Percentiles rank a stretch among this genome's conserved stretches.
Conservation (phyloP, 129 eudicot species). For the Pseudognaphalium luteoalbum region DNA sequence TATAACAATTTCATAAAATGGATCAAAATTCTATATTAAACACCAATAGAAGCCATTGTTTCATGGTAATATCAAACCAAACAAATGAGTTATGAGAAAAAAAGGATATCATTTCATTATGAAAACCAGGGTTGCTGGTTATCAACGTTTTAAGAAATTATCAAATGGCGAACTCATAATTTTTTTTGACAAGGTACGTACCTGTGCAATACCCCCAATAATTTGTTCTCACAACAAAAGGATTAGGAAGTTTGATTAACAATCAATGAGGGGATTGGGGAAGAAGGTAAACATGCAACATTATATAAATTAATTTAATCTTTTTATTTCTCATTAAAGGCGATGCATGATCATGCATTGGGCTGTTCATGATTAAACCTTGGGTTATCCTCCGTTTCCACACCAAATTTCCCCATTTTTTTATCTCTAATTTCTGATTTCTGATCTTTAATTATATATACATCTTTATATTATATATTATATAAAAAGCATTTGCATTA, state of each 20-base stretch:
- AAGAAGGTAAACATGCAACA: neutral
- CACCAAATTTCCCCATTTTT: neutral
- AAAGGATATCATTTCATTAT: neutral
- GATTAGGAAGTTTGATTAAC: neutral
- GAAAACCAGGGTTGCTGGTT: neutral
- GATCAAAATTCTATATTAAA: neutral
- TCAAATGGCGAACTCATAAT: too few species aligned
- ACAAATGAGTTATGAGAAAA: neutral
- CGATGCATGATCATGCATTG: neutral
- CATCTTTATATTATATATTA: too few species aligned
- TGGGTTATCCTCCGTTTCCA: neutral
- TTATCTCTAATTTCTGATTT: too few species aligned
- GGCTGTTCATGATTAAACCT: neutral
- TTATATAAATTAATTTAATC: too few species aligned
- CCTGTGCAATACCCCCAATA: neutral
- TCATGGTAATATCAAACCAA: neutral
- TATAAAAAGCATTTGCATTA: too few species aligned
- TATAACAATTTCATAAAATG: neutral
- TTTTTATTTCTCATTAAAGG: neutral
- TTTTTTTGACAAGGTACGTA: neutral
- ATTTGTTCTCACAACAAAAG: too few species aligned
- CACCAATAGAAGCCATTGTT: neutral
- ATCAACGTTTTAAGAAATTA: too few species aligned
- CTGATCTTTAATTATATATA: too few species aligned
- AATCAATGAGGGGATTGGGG: neutral